Evolutionary conservation across 2,329 filamentous ascomycete genomes (phyloP), one percentile per base, ranked within the genome.

Genomic region (Pseudonectria foliicola): DNA sequence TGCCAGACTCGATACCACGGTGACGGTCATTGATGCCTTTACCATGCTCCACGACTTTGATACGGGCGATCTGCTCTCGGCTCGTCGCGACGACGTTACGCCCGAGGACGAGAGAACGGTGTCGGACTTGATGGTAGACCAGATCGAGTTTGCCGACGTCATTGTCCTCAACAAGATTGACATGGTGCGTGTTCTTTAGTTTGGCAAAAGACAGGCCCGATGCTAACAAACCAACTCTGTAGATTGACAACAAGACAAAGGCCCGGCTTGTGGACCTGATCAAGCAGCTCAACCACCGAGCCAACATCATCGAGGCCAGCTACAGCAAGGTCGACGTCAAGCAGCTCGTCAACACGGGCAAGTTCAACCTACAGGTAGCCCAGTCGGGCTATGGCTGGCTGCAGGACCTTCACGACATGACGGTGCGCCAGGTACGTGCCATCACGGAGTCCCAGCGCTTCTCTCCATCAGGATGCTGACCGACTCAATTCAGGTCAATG

Each of bases 61-160:
- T 46, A 86, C 82, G 0, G 67, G 70, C 2, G 79, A 86, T 38
- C 70, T 86, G 11, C 59, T 86, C 0, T 80, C 78, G 1, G 71
- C 77, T 14, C 70, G 82, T 2, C 76, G 66, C 10, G 68, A 79
- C 5, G 77, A 81, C 18, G 74, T 80, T 2, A 65, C 73, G 5
- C 55, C 74, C 0, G 82, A 86, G 44, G 82, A 87, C 40, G 80
- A 87, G 45, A 65, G 82, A 1, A 85, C 80, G 0, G 81, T 87
- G 3, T 84, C 80, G 1, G 81, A 86, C 45, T 67, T 87, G 0
- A 82, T 85, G 70, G 80, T 84, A 0, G 82, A 86, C 46, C 82
- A 86, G 49, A 82, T 86, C 39, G 82, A 87, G 56, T 87, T 87
- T 46, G 80, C 82, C 0, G 80, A 86, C 44, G 80, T 85, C 6